Percentiles rank a stretch among this genome's conserved stretches.
These are phyloP conservation scores for Hypoxylon fuscum DNA, from an alignment of 495 filamentous ascomycete genomes.

Conservation along the genomic window DNA sequence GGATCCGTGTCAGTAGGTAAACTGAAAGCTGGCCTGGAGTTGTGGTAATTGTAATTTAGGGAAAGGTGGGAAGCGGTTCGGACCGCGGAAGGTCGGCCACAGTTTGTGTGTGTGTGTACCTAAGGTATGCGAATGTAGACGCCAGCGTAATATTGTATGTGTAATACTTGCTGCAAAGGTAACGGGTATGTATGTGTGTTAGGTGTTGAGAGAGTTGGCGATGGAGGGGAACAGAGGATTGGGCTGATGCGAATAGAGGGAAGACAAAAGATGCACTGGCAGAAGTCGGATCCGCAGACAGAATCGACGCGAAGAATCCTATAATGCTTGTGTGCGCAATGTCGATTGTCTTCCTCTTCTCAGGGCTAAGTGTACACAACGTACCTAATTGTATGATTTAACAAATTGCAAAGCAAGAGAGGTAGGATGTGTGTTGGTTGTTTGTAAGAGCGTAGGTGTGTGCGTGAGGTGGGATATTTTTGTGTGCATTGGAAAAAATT, in stretches of 20 bases:
- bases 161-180: constrained; percentile 1
- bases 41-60: constrained; percentile 13
- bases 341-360: constrained; percentile 13
- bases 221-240: constrained; percentile 33
- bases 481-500: constrained; percentile 35
- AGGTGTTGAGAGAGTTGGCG: constrained; percentile 13
- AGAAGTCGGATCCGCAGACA: constrained; percentile 27
- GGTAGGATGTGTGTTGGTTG: constrained; percentile 25
- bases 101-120: constrained; percentile 13
- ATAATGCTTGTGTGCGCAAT: constrained; percentile 14
- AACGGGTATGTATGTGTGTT: constrained; percentile 4
- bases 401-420: constrained; percentile 32
- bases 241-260: constrained; percentile 32
- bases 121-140: constrained; percentile 3
- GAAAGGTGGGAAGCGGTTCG: constrained; percentile 24
- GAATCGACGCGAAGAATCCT: constrained; percentile 21
- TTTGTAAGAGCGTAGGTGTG: constrained; percentile 28
- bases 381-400: constrained; percentile 20
- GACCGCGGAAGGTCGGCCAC: constrained; percentile 27
- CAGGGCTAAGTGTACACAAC: constrained; percentile 22
- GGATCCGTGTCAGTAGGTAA: constrained; percentile 25
- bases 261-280: constrained; percentile 28
- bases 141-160: not conserved
- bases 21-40: constrained; percentile 4
- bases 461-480: constrained; percentile 31